A percentile compares a stretch with the other conserved stretches of the same genome.
These are phyloP conservation scores for Ceratobasidium sp. DNA, from an alignment of 1,284 basidiomycete species.

Conservation along the genomic window DNA sequence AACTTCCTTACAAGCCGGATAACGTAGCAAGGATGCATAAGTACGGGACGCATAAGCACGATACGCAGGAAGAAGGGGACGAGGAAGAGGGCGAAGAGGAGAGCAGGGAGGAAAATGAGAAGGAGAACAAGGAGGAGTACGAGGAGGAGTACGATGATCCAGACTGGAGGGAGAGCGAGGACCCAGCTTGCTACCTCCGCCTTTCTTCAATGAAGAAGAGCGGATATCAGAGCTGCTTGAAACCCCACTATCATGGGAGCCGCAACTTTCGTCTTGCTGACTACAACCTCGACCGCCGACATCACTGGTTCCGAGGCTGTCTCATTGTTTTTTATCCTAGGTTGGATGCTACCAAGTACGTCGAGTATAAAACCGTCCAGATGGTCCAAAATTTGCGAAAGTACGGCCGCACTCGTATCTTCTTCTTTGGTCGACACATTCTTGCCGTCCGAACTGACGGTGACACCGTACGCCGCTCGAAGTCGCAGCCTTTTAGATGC, in stretches of 20 bases:
- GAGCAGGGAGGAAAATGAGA: no score
- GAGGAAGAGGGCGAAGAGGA: no score
- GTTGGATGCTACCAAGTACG: neutral
- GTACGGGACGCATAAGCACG: no score
- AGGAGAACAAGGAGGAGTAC: no score
- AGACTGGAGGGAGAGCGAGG: neutral
- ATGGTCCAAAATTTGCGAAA: neutral
- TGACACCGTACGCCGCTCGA: neutral
- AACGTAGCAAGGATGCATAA: no score
- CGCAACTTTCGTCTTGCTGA: no score
- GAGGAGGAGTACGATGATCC: no score
- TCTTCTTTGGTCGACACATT: conserved; percentile 3
- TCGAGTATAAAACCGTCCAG: neutral
- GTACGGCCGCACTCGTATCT: neutral
- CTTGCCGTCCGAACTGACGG: neutral
- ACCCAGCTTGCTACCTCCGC: neutral
- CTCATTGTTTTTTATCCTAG: conserved; percentile 1
- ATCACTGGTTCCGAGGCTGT: conserved; percentile 15
- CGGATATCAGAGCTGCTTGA: neutral
- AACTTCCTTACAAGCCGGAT: no score
- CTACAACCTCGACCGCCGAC: neutral
- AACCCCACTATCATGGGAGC: neutral
- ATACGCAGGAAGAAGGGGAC: no score
- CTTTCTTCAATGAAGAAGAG: neutral
- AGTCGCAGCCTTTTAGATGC: neutral